Evolutionary conservation across 305 asterid species (phyloP), one percentile per base, ranked within the genome.

Genomic region (Fraxinus sp.): DNA sequence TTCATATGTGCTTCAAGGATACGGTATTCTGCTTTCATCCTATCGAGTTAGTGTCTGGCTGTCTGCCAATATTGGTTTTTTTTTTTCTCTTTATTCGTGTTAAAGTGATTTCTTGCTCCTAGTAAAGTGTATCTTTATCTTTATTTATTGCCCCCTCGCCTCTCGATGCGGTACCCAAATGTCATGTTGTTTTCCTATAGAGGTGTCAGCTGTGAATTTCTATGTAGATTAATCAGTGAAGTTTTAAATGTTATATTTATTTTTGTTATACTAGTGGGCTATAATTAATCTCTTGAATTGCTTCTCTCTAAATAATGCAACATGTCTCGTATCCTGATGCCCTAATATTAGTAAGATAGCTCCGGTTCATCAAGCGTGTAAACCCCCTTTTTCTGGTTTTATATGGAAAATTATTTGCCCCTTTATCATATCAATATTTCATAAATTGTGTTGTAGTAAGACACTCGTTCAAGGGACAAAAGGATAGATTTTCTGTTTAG

Each of bases 1-100:
- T 80, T 83, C 91, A 85, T 87, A 90, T 49, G 95, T 94, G 83
- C 95, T 93, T 85, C 98, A 94, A 84, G 98, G 98, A 92, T 94
- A 94, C 77, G 97, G 98, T 94, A 94, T 71, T 39, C 68, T 78
- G 73, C 84, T 55, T 80, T 76, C 49, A 64, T 64, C 78, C 35
- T 82, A 35, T 75, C 44, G 64, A 79, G 26, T 57, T 57, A 57
- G 10, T 7, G 28, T 20, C 11, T 1, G 11, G 13, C 28, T 57
- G 10, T 18, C 10, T 6, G 11, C 26, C 26, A 18, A 57, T n/a
- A 18, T 57, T 57, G 66, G 66, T 1, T 57, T 1, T 57, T 14
- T 55, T 55, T 49, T 55, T 55, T 55, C 26, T n/a, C 11, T n/a
- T 5, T 57, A 8, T 57, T 57, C 66, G 18, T 18, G 11, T 18